A percentile compares a stretch with the other conserved stretches of the same genome.
These are phyloP conservation scores for Hypomontagnella monticulosa DNA, from an alignment of 495 filamentous ascomycete genomes.

Conservation along the genomic window DNA sequence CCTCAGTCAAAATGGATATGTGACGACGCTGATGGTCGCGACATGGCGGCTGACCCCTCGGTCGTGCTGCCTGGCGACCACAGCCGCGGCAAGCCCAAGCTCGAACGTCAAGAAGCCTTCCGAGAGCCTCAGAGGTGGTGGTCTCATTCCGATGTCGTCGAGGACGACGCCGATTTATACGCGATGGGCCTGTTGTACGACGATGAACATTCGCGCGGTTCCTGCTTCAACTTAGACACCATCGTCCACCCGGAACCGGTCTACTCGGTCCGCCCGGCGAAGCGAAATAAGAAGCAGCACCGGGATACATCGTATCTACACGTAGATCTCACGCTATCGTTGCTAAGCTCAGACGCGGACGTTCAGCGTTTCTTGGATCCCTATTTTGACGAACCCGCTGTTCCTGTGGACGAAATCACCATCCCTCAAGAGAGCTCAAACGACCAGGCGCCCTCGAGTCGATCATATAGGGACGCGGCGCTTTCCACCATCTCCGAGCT, in stretches of 20 bases:
- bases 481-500: slow-evolving; percentile 43
- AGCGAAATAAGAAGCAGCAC: slow-evolving; percentile 41
- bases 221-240: slow-evolving; percentile 48
- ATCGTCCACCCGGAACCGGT: slow-evolving; percentile 48
- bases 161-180: slow-evolving; percentile 49
- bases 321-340: slow-evolving; percentile 47
- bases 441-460: neutral
- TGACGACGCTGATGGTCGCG: slow-evolving; percentile 44
- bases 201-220: slow-evolving; percentile 47
- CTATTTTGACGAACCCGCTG: slow-evolving; percentile 16
- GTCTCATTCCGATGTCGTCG: slow-evolving; percentile 29
- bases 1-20: slow-evolving; percentile 7
- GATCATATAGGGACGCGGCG: slow-evolving; percentile 16
- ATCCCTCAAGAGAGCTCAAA: neutral
- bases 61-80: slow-evolving; percentile 43
- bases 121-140: slow-evolving; percentile 41
- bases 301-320: slow-evolving; percentile 29
- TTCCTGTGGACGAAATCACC: slow-evolving; percentile 6
- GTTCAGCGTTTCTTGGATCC: slow-evolving; percentile 42
- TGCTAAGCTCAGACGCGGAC: slow-evolving; percentile 43
- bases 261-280: slow-evolving; percentile 46
- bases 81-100: slow-evolving; percentile 43
- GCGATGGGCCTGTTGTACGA: slow-evolving; percentile 53
- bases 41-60: slow-evolving; percentile 41
- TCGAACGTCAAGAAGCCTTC: slow-evolving; percentile 58